Evolutionary conservation across 352 stramenopile genomes (phyloP), one percentile per base, ranked within the genome.

Genomic region (Lagenidium giganteum): DNA sequence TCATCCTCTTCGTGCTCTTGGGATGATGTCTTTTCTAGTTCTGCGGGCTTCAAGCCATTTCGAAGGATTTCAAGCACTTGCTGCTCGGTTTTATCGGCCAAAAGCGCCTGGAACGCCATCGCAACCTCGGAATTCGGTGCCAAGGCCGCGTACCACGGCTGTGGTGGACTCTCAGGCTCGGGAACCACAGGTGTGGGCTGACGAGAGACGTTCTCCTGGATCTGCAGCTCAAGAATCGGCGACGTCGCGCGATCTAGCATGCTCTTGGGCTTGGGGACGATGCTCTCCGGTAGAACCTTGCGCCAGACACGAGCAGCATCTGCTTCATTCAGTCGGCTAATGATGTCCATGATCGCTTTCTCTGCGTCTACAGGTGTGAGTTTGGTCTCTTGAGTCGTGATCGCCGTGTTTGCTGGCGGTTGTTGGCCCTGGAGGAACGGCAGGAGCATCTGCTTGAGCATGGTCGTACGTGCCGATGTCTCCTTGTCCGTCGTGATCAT

Each of bases 391-490:
- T 45, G 22, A 13, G 59, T 56, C 3, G 31, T 40, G 1, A 66
- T 26, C 13, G 49, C 47, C 30, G 33, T 20, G 20, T 60, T 24
- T 39, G 51, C 28, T 25, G 35, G 5, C 11, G 59, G 60, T 8
- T 48, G 35, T 18, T 69, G 66, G 1, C 66, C 66, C 18, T 76
- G 60, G 5, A 79, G 52, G 28, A 83, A 87, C 6, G 69, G 64
- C 13, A 64, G 39, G 0, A 84, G 46, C 16, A 65, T 56, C 22
- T 84, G 66, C 18, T 71, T 67, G 2, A 87, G 50, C 47, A 72
- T 70, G 27, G 51, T 28, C 18, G 74, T 61, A n/a, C 64, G 64
- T 7, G 56, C 60, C 11, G 67, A 80, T 8, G 47, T 58, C 24
- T 82, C 71, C 1, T 58, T 57, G 22, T 83, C 73, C 2, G 23